phyloP scores from a whole-genome alignment of 805 yeast species.

The Zygosaccharomyces lentus region DNA sequence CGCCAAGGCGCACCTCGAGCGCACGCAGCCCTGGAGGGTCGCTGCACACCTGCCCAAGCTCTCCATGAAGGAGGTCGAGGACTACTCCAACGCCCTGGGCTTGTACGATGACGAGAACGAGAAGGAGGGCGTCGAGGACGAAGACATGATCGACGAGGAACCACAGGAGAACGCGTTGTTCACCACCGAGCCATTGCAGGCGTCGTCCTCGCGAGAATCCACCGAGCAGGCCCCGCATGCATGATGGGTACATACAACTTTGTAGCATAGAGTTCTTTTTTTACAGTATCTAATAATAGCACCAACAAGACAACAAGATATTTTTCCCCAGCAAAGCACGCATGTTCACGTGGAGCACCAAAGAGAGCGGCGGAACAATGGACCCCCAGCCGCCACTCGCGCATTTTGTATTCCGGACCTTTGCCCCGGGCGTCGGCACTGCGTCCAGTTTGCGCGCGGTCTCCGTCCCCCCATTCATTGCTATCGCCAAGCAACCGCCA shows the following conservation, averaged over 20 bases:
- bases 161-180: constrained; percentile 5
- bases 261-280: neutral
- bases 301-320: too few species aligned
- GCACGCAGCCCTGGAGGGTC: constrained; percentile 55
- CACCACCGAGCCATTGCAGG: constrained; percentile 3
- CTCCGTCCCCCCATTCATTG: too few species aligned
- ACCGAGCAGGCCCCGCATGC: constrained; percentile 8
- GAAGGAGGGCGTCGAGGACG: constrained; percentile 25
- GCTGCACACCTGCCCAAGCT: constrained; percentile 61
- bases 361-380: too few species aligned
- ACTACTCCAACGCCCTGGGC: constrained; percentile 56
- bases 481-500: too few species aligned
- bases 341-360: too few species aligned
- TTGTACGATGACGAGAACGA: constrained; percentile 43
- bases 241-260: too few species aligned
- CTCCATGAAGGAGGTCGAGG: constrained; percentile 51
- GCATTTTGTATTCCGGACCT: too few species aligned
- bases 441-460: too few species aligned
- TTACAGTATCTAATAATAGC: neutral
- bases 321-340: too few species aligned
- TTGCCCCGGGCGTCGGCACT: too few species aligned
- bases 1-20: constrained; percentile 44
- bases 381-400: too few species aligned
- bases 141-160: constrained; percentile 19
- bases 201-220: constrained; percentile 4